Percentiles rank a stretch among this genome's conserved stretches.
Evolutionary conservation across 2,329 filamentous ascomycete genomes (phyloP).

Genomic region (Claviceps cyperi): DNA sequence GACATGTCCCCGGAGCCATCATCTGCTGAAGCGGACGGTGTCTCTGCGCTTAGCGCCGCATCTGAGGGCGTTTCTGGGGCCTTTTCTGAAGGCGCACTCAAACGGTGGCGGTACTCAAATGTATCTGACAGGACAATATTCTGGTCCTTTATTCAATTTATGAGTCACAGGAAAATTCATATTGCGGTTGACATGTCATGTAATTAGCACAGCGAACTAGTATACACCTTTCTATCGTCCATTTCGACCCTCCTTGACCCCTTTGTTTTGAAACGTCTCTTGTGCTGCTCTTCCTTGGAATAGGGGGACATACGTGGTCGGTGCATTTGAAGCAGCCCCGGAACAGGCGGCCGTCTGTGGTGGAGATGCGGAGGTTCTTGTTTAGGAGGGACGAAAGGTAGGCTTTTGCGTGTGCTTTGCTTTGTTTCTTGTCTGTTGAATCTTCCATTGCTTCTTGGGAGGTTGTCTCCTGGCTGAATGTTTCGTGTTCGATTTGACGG

Average conservation of each 20-base stretch:
- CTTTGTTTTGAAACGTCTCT: background rate
- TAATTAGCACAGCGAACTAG: no score
- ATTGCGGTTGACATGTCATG: no score
- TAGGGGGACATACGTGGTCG: constrained; percentile 54
- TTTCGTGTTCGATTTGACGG: background rate
- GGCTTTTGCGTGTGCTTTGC: constrained; percentile 35
- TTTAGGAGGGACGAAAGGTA: constrained; percentile 57
- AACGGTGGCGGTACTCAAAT: constrained; percentile 77
- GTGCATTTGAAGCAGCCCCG: constrained; percentile 88
- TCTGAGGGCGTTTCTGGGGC: no score
- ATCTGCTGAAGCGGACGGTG: constrained; percentile 19
- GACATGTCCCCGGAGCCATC: constrained; percentile 43
- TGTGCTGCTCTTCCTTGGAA: background rate
- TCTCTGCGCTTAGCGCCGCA: constrained; percentile 19
- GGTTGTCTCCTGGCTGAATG: no score
- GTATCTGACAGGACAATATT: constrained; percentile 79
- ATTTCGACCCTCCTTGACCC: background rate
- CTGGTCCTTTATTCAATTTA: constrained; percentile 43
- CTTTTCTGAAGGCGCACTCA: constrained; percentile 12
- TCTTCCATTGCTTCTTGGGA: no score
- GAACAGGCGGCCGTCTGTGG: constrained; percentile 76
- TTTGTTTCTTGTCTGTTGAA: constrained; percentile 14
- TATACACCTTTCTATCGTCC: background rate
- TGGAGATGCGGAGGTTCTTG: constrained; percentile 64
- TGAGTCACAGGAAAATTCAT: no score